Base-by-base conservation (phyloP, 2,329 filamentous ascomycete genomes). In the Trichoderma brevicompactum region DNA sequence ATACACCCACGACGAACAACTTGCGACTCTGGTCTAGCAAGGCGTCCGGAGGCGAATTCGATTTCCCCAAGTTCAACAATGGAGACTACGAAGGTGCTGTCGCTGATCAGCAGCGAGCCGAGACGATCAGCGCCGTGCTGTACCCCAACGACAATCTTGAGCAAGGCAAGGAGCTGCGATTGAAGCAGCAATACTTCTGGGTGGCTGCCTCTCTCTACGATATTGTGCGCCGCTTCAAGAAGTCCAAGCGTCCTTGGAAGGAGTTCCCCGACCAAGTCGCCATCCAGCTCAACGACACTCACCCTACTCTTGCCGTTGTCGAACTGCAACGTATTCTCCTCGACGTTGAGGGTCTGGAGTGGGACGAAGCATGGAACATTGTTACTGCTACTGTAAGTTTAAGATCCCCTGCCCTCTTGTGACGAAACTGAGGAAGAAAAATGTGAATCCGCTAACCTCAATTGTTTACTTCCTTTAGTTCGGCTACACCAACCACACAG, bases 121-220 rank as follows among this genome's bases (percentile, higher is more conserved):
- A 99, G 82, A 98, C 94, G 64, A 99, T 99, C 80, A 97, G 94
- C 60, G 94, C 94, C 38, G 95, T 99, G 13, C 81, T 99, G 50
- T 99, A 99, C 75, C 95, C 95, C 67, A 99, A 99, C 74, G 94
- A 98, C 79, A 98, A 97, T 79, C 86, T 99, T 50, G 94, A 98
- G 70, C 87, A 93, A 70, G 95, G 95, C 68, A 99, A 99, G 79
- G 95, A 99, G 82, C 87, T 99, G 69, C 92, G 95, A 62, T 80
- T 99, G 78, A 99, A 99, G 86, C 95, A 99, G 79, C 95, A 99
- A 78, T 99, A 99, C 84, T 99, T 99, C 82, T 99, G 95, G 95
- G 96, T 97, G 74, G 94, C 95, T 60, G 95, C 95, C 15, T 99
- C 95, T 15, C 85, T 99, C 4, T 92, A 92, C 75, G 95, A 99